Evolutionary conservation across 1,284 basidiomycete species (phyloP).

Genomic region (Ceratobasidium sp.): DNA sequence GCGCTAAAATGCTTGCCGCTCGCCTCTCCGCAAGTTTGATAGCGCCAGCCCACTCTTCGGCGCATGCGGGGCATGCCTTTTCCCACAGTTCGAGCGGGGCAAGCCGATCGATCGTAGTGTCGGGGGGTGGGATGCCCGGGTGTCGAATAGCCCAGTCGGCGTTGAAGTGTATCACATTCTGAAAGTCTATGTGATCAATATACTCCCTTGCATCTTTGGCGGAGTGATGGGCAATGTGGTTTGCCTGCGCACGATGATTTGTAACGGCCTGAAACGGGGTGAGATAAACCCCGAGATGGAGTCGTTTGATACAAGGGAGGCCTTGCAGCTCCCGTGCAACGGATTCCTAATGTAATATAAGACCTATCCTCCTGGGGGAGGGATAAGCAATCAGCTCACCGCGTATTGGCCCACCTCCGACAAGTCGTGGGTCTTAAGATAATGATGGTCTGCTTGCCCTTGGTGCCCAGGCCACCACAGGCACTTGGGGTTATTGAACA

Average conservation of each 20-base stretch:
- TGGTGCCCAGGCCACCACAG: slow-evolving; percentile 14
- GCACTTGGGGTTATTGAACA: slow-evolving; percentile 25
- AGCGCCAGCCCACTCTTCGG: neutral
- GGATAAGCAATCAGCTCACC: neutral
- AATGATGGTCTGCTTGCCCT: neutral
- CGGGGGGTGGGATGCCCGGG: neutral
- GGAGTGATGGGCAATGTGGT: neutral
- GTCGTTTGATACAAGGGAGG: neutral
- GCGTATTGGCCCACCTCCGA: neutral
- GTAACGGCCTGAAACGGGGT: neutral
- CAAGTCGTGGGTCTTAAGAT: neutral
- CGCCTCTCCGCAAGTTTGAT: slow-evolving; percentile 9
- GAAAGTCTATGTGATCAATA: neutral
- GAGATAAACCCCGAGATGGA: slow-evolving; percentile 23
- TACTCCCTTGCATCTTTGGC: neutral
- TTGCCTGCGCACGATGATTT: neutral
- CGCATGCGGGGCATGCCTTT: neutral
- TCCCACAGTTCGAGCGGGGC: slow-evolving; percentile 11
- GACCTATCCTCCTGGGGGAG: neutral
- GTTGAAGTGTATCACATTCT: neutral
- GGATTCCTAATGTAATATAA: neutral
- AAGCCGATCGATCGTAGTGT: neutral
- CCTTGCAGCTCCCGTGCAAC: neutral
- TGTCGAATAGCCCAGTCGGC: neutral
- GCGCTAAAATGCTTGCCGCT: slow-evolving; percentile 9